A percentile compares a stretch with the other conserved stretches of the same genome.
phyloP scores from a whole-genome alignment of 352 stramenopile species.

The Globisporangium perplexum region DNA sequence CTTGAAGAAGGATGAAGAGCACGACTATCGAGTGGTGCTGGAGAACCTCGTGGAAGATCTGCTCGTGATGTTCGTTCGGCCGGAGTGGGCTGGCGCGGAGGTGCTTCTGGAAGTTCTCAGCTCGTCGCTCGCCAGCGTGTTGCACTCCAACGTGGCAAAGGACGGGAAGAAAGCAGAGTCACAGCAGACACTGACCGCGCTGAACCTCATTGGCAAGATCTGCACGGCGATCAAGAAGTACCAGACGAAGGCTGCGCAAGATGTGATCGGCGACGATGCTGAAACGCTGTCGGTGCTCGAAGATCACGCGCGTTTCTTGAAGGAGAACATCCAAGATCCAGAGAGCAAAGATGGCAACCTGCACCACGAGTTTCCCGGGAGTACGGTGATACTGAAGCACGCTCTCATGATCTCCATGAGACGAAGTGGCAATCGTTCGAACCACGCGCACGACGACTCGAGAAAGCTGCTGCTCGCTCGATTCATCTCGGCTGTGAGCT shows the following conservation, averaged over 20 bases:
- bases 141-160: slow-evolving; percentile 47
- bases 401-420: slow-evolving; percentile 57
- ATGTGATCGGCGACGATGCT: slow-evolving; percentile 39
- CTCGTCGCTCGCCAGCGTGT: slow-evolving; percentile 55
- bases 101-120: slow-evolving; percentile 67
- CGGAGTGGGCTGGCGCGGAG: slow-evolving; percentile 74
- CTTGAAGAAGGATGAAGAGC: slow-evolving; percentile 79
- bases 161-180: slow-evolving; percentile 64
- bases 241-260: slow-evolving; percentile 27
- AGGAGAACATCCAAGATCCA: slow-evolving; percentile 11
- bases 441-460: slow-evolving; percentile 38
- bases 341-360: slow-evolving; percentile 5
- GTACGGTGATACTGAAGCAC: slow-evolving; percentile 44
- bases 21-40: slow-evolving; percentile 64
- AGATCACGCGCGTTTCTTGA: slow-evolving; percentile 43
- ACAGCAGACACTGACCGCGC: slow-evolving; percentile 53
- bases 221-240: slow-evolving; percentile 66
- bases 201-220: slow-evolving; percentile 74
- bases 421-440: slow-evolving; percentile 14
- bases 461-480: slow-evolving; percentile 46
- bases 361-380: slow-evolving; percentile 2
- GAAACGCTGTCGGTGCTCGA: slow-evolving; percentile 30
- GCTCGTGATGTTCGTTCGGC: slow-evolving; percentile 70
- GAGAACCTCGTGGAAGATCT: slow-evolving; percentile 85
- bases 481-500: slow-evolving; percentile 33